phyloP scores from a whole-genome alignment of 2,329 filamentous ascomycete genomes.

The Aspergillus pseudotamarii region DNA sequence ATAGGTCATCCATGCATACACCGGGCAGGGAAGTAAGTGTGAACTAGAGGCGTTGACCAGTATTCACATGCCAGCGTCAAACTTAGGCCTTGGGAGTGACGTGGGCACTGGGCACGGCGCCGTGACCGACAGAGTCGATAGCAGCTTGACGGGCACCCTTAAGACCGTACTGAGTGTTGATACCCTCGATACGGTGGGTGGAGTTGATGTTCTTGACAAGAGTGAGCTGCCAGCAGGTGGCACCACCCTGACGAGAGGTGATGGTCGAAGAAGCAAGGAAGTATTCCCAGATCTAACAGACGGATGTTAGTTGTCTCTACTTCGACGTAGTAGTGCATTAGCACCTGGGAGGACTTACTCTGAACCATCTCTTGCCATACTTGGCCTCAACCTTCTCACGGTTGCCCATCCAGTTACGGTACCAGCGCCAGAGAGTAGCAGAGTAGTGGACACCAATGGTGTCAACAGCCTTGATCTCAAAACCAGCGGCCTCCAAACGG shows the following conservation, averaged over 20 bases:
- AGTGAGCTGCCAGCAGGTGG: conserved; percentile 84
- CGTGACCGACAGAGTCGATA: conserved; percentile 36
- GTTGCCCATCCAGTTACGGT: conserved; percentile 97
- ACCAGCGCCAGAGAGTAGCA: conserved; percentile 96
- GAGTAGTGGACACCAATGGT: conserved; percentile 97
- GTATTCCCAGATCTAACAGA: conserved; percentile 77
- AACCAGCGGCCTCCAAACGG: conserved; percentile 81
- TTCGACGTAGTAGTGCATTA: neutral
- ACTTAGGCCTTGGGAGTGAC: conserved; percentile 34
- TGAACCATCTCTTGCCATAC: conserved; percentile 94
- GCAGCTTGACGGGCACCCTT: conserved; percentile 62
- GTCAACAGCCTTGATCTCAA: conserved; percentile 89
- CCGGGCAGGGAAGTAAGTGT: neutral
- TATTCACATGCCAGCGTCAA: neutral
- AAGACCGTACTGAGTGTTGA: conserved; percentile 70
- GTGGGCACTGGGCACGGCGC: conserved; percentile 39
- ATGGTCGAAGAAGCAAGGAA: conserved; percentile 88
- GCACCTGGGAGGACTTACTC: conserved; percentile 60
- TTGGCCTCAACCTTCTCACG: conserved; percentile 89
- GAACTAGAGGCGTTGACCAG: neutral
- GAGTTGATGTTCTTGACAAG: conserved; percentile 90
- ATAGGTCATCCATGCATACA: neutral
- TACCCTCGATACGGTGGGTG: conserved; percentile 77
- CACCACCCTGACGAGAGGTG: conserved; percentile 77
- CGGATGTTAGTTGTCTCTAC: neutral